Evolutionary conservation across 768 basidiomycete genomes (phyloP).

Genomic region (Amanita fuliginea): DNA sequence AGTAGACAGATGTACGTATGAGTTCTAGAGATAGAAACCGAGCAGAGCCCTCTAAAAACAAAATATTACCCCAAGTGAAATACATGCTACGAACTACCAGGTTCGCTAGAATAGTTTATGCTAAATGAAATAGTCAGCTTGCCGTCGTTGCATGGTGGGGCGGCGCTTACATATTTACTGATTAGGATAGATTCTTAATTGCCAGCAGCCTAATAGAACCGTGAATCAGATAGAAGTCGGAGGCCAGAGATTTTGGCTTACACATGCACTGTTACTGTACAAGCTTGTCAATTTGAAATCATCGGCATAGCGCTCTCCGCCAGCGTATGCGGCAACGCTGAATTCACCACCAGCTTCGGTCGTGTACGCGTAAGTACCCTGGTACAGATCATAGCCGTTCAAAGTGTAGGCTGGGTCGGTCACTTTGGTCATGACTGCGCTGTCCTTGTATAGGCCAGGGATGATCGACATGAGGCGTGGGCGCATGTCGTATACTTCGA

Average conservation of each 20-base stretch:
- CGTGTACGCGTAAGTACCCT: not conserved
- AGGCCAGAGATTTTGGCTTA: not conserved
- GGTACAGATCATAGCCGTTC: not conserved
- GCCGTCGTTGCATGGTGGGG: too few species aligned
- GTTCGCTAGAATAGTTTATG: too few species aligned
- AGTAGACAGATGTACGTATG: too few species aligned
- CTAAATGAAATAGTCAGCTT: too few species aligned
- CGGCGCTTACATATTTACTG: too few species aligned
- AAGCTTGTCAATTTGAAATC: not conserved
- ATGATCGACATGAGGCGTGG: not conserved
- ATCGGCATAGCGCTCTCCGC: not conserved
- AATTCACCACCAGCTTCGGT: not conserved
- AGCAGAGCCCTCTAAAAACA: too few species aligned
- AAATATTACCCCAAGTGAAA: too few species aligned
- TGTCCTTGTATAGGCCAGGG: conserved; percentile 1
- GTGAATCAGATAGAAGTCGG: not conserved
- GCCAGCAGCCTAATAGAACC: too few species aligned
- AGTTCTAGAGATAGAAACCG: too few species aligned
- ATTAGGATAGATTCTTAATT: too few species aligned
- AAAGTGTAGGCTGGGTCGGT: not conserved
- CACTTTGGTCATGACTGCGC: not conserved
- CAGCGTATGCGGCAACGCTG: not conserved
- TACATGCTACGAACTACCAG: too few species aligned
- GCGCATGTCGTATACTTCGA: not conserved
- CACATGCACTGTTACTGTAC: not conserved